These are phyloP conservation scores for Russula emetica DNA, from an alignment of 768 basidiomycete genomes.

Conservation along the genomic window DNA sequence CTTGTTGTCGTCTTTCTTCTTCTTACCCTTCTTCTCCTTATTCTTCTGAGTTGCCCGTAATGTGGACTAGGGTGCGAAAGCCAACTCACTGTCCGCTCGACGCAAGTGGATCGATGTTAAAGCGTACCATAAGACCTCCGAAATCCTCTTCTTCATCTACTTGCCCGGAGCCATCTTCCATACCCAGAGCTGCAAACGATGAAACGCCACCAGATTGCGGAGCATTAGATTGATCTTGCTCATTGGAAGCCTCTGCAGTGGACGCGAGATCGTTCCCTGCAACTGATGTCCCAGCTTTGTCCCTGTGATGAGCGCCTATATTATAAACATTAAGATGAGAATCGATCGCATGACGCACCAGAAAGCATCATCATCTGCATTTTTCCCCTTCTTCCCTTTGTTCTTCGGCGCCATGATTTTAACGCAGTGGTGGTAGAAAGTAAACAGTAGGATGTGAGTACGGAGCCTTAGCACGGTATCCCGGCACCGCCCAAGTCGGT, in stretches of 20 bases:
- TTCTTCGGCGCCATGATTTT: constrained; percentile 55
- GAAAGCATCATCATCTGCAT: constrained; percentile 72
- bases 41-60: constrained; percentile 53
- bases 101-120: background rate
- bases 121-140: constrained; percentile 70
- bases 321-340: constrained; percentile 24
- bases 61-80: constrained; percentile 44
- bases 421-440: background rate
- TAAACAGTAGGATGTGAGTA: background rate
- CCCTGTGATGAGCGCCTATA: constrained; percentile 41
- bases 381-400: constrained; percentile 88
- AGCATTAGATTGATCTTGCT: constrained; percentile 36
- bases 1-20: constrained; percentile 36
- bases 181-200: constrained; percentile 47
- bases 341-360: constrained; percentile 48
- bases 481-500: background rate
- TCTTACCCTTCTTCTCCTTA: constrained; percentile 51
- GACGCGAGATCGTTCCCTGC: constrained; percentile 39
- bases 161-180: constrained; percentile 41
- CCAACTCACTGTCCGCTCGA: background rate
- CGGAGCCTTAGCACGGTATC: background rate
- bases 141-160: constrained; percentile 56
- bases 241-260: constrained; percentile 39
- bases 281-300: constrained; percentile 57
- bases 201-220: constrained; percentile 43